Base-by-base conservation (phyloP, 768 basidiomycete species). In the Pleurotus pulmonarius region DNA sequence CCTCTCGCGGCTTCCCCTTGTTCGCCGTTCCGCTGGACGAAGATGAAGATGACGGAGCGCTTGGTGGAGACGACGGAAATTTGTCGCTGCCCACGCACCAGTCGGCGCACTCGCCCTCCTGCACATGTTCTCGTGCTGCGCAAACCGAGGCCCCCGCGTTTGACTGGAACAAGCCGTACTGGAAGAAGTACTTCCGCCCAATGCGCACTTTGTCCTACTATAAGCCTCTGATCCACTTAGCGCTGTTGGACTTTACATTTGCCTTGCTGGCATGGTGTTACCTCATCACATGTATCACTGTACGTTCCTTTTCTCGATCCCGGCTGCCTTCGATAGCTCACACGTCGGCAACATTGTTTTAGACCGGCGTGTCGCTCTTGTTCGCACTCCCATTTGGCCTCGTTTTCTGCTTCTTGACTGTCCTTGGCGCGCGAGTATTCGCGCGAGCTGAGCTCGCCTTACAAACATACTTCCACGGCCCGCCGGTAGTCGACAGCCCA, bases 361-460 rank as follows among this genome's bases (percentile, higher is more conserved):
- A 92, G 89, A 79, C 84, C 1, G 90, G 90, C 7, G 92, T 88
- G 24, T 89, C 86, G 0, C 77, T 90, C 12, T 78, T 92, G n/a
- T 76, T 92, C 62, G 85, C 87, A 0, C 76, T 92, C 4, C 90
- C 90, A 1, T 70, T 92, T 11, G 90, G 90, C 11, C 85, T 86
- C 2, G 70, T 91, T 7, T 70, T 91, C 18, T 90, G 88, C 67
- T 92, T 90, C 70, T 75, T 89, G 49, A 78, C 90, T 67, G 75
- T 92, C 4, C 68, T 92, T 11, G 89, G 88, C 7, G 90, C 89
- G 5, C 75, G 90, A 24, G 65, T 73, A 1, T 87, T 92, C 59
- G 76, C 90, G 4, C 72, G 87, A 59, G 85, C 82, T 57, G 90
- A 92, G 79, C 81, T 91, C 25, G 74, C 78, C 4, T 74, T 92